Evolutionary conservation across 208 protist species (phyloP).

Genomic region (Acanthamoeba lenticulata): DNA sequence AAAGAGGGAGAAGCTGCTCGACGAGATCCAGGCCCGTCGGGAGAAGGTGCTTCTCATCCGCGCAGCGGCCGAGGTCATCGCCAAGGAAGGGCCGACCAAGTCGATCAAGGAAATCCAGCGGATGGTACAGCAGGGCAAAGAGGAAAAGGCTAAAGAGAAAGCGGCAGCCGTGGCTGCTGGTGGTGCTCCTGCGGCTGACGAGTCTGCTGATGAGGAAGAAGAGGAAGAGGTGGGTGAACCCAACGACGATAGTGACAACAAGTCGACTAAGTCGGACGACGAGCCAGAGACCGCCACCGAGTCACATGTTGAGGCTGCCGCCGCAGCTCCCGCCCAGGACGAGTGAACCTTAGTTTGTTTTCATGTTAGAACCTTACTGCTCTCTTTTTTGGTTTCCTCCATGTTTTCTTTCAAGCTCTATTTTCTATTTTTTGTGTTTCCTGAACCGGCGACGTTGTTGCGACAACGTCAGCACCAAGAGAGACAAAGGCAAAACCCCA

Average conservation of each 20-base stretch:
- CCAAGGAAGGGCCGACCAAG: constrained; percentile 9
- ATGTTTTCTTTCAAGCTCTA: no score
- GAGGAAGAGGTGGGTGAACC: neutral
- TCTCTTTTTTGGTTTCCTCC: no score
- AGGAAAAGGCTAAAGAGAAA: neutral
- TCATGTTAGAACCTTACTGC: no score
- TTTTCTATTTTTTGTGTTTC: no score
- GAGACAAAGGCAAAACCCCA: no score
- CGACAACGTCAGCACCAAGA: no score
- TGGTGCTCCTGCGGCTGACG: no score
- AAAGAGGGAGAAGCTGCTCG: neutral
- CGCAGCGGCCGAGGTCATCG: constrained; percentile 29
- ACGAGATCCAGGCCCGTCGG: constrained; percentile 2
- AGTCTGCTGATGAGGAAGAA: neutral
- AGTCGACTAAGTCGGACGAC: neutral
- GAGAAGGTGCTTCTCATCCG: neutral
- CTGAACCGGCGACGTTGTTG: no score
- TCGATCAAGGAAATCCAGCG: constrained; percentile 35
- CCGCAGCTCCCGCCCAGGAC: no score
- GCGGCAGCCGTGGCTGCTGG: no score
- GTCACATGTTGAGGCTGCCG: no score
- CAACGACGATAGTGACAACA: neutral
- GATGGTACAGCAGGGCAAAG: neutral
- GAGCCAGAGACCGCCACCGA: neutral
- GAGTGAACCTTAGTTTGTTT: no score